These are phyloP conservation scores for Fomitopsis pulvina DNA, from an alignment of 768 basidiomycete genomes.

Conservation along the genomic window DNA sequence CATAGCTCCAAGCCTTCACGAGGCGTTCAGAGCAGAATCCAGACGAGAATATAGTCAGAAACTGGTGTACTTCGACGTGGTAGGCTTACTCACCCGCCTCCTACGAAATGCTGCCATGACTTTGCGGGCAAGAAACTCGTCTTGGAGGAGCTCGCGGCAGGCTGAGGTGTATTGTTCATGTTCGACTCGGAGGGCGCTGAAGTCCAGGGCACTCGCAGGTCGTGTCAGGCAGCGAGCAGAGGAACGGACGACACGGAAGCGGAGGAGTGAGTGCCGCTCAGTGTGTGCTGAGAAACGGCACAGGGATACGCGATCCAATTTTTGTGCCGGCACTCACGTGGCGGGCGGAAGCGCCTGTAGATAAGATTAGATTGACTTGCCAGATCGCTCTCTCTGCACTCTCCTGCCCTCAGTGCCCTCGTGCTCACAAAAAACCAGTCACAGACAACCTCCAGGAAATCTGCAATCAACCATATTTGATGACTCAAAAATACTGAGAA, in stretches of 20 bases:
- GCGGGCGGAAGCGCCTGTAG: background rate
- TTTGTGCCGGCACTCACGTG: background rate
- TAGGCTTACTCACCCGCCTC: conserved; percentile 64
- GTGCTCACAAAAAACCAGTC: background rate
- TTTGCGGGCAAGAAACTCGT: conserved; percentile 51
- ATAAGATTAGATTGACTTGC: conserved; percentile 2
- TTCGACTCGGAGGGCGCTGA: background rate
- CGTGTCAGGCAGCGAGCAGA: background rate
- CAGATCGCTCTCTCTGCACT: background rate
- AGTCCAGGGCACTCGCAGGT: too few species aligned
- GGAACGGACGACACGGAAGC: background rate
- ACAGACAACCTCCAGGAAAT: too few species aligned
- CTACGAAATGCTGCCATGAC: conserved; percentile 81
- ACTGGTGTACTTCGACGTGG: background rate
- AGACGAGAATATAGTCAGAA: background rate
- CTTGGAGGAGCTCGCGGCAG: conserved; percentile 28
- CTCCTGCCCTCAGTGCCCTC: background rate
- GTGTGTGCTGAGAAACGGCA: background rate
- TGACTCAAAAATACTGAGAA: too few species aligned
- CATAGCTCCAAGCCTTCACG: conserved; percentile 85
- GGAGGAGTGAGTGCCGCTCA: background rate
- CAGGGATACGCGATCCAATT: background rate
- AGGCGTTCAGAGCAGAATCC: too few species aligned
- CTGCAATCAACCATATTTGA: too few species aligned
- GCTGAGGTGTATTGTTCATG: conserved; percentile 19